Base-by-base conservation (phyloP, 2,329 filamentous ascomycete genomes). In the Myriosclerotinia duriaeana region DNA sequence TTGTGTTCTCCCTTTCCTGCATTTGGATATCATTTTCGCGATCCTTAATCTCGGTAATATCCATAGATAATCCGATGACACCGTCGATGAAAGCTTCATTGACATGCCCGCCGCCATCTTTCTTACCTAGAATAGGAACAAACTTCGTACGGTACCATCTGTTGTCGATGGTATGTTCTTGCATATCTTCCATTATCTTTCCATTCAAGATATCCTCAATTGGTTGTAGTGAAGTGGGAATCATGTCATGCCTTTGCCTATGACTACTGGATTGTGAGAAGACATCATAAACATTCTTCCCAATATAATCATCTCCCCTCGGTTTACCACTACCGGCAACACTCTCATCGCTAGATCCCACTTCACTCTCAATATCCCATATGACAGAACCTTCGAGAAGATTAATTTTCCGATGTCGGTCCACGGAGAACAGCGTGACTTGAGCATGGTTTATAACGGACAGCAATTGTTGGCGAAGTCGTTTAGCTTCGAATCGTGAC, bases 21-120 rank as follows among this genome's bases (percentile, higher is more conserved):
- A 83, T 81, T 67, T 85, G 82, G 17, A 92, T 76, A 50, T 88
- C 86, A 53, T 83, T 80, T 71, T 89, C 89, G 64, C 87, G 83
- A 66, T 84, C 80, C 70, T 88, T 88, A 38, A 92, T 77, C 72
- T 92, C 89, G 0, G 90, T 93, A 7, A 93, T 86, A 73, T 93
- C 90, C 84, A 92, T 90, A 55, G 89, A 88, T n/a, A 93, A 85
- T 2, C 89, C 90, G 66, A 92, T 91, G 2, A 91, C 89, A 1
- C 90, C 90, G 69, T 91, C 87, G 26, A 92, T 82, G 60, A 80
- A 83, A 3, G 79, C 77, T 17, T 84, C 80, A 17, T 77, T 78
- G 3, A 78, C 78, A 70, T 81, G 81, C 17, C 82, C 79, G 17
- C 85, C 85, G 36, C 78, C 80, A 1, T 83, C 79, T 54, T 83